Evolutionary conservation across 129 eudicot genomes (phyloP), one percentile per base, ranked within the genome.

Genomic region (Pittosporum tobira): DNA sequence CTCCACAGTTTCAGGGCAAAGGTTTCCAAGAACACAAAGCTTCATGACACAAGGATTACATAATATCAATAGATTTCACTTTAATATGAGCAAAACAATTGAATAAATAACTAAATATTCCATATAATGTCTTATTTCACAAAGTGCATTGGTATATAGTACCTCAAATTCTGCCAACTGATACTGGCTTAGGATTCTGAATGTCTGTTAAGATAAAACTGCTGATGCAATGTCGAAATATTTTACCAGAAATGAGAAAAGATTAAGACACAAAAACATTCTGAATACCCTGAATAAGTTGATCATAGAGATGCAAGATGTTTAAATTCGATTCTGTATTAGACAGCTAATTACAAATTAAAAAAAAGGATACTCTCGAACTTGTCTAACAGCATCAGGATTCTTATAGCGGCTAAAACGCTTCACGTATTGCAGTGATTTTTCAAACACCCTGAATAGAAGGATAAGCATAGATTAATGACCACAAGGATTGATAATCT

Each of bases 311-410:
- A n/a, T n/a, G n/a, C n/a, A n/a, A n/a, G n/a, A 6, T 34, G 40
- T 34, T 1, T 34, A 34, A 34, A 34, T 34, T 34, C 5, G 38
- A 34, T 34, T 34, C 40, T 34, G n/a, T n/a, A n/a, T n/a, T n/a
- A n/a, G n/a, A n/a, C n/a, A n/a, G n/a, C n/a, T n/a, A n/a, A n/a
- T n/a, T n/a, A n/a, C n/a, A n/a, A n/a, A n/a, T n/a, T n/a, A n/a
- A n/a, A n/a, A n/a, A n/a, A n/a, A n/a, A 77, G 96, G 94, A 87
- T 87, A 87, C 96, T 91, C 99, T 73, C 99, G 81, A 50, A 83
- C 99, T 81, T 91, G 99, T 74, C 88, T 68, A 57, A 91, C 96
- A 54, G 99, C 87, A 68, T 91, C 99, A 13, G 90, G 87, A 67
- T 91, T 87, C 77, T 91, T 84, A 63, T 91, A 87, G 44, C 99